phyloP scores from a whole-genome alignment of 768 basidiomycete genomes.

The Boletus rubroflammeus region DNA sequence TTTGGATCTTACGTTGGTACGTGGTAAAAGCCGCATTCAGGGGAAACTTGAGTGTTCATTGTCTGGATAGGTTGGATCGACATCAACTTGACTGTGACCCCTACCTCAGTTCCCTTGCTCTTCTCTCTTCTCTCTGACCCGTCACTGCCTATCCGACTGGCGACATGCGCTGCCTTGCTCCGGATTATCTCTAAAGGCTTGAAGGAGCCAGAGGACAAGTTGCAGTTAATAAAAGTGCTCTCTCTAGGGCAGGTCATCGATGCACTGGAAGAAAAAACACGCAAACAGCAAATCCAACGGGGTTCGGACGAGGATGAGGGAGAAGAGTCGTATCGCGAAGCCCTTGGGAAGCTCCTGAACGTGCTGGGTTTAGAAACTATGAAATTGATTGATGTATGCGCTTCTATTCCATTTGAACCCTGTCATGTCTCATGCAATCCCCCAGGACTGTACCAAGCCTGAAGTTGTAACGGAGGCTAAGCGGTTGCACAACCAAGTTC shows the following conservation, averaged over 20 bases:
- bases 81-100: slow-evolving; percentile 93
- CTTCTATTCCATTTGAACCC: background rate
- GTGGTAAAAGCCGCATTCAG: slow-evolving; percentile 31
- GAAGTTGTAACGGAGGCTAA: slow-evolving; percentile 63
- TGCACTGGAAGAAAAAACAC: slow-evolving; percentile 74
- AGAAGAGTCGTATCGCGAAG: slow-evolving; percentile 85
- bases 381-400: slow-evolving; percentile 73
- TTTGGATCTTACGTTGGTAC: slow-evolving; percentile 92
- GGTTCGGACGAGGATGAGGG: slow-evolving; percentile 79
- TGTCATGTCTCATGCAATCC: slow-evolving; percentile 2
- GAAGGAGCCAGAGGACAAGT: slow-evolving; percentile 85
- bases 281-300: slow-evolving; percentile 59
- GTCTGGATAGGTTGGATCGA: slow-evolving; percentile 87
- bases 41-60: background rate
- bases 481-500: slow-evolving; percentile 56
- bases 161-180: slow-evolving; percentile 74
- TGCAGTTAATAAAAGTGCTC: slow-evolving; percentile 86
- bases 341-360: slow-evolving; percentile 80
- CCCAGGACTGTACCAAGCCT: slow-evolving; percentile 58
- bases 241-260: slow-evolving; percentile 80
- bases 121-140: slow-evolving; percentile 79
- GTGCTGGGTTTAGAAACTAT: slow-evolving; percentile 76
- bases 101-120: slow-evolving; percentile 78
- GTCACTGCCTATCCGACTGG: slow-evolving; percentile 75
- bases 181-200: slow-evolving; percentile 91